These are phyloP conservation scores for Zygoascus bituminiphila DNA, from an alignment of 805 yeast species.

Conservation along the genomic window DNA sequence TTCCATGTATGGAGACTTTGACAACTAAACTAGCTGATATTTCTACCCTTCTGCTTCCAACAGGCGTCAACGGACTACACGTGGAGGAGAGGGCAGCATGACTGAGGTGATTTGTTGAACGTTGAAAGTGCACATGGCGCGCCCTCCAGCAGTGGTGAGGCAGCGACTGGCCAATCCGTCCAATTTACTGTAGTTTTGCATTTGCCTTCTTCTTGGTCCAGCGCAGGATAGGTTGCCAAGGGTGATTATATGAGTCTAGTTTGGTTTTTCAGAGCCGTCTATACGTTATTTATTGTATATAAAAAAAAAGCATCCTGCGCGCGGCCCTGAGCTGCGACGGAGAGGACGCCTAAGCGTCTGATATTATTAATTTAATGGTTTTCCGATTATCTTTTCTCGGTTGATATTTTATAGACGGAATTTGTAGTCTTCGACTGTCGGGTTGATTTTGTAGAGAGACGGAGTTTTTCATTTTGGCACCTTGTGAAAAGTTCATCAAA, in stretches of 20 bases:
- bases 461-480: no score
- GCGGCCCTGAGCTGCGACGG: background rate
- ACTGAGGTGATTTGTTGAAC: background rate
- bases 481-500: no score
- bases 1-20: background rate
- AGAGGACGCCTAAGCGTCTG: background rate
- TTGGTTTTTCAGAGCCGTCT: no score
- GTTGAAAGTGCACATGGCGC: constrained; percentile 8
- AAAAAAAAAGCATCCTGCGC: background rate
- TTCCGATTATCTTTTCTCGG: no score
- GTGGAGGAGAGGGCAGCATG: background rate
- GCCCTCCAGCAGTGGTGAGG: constrained; percentile 5
- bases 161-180: constrained; percentile 10
- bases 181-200: background rate
- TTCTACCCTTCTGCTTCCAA: background rate
- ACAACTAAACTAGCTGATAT: background rate
- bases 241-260: no score
- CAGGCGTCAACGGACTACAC: background rate
- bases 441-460: no score
- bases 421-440: no score
- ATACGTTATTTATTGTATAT: background rate
- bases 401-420: no score
- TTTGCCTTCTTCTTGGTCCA: background rate
- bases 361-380: background rate
- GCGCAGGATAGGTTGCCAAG: background rate